Evolutionary conservation across 2,329 filamentous ascomycete genomes (phyloP).

Genomic region (Microcyclospora pomicola): DNA sequence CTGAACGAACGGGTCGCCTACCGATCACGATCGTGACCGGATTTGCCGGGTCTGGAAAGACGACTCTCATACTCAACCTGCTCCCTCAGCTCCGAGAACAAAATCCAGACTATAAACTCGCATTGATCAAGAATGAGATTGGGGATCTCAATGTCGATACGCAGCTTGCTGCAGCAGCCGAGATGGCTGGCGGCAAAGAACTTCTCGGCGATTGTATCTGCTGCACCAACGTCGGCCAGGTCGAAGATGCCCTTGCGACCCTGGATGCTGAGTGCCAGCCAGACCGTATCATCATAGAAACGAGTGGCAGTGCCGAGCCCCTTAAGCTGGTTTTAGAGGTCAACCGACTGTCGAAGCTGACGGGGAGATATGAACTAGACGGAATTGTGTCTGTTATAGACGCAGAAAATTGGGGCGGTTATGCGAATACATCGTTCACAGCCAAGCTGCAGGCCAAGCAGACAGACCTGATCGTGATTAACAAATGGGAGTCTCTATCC

Average conservation of each 20-base stretch:
- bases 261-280: conserved; percentile 49
- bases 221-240: conserved; percentile 91
- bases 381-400: conserved; percentile 84
- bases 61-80: conserved; percentile 86
- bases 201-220: conserved; percentile 96
- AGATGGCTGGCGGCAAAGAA: conserved; percentile 82
- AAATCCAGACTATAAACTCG: conserved; percentile 76
- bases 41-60: conserved; percentile 93
- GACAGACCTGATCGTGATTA: conserved; percentile 81
- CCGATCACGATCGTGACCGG: conserved; percentile 92
- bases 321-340: conserved; percentile 85
- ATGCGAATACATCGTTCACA: conserved; percentile 81
- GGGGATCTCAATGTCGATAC: conserved; percentile 89
- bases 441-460: conserved; percentile 78
- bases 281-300: conserved; percentile 88
- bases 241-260: conserved; percentile 65
- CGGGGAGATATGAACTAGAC: conserved; percentile 59
- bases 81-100: conserved; percentile 82
- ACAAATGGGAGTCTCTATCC: conserved; percentile 73
- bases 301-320: conserved; percentile 67
- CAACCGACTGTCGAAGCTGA: conserved; percentile 61
- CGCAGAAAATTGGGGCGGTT: conserved; percentile 89
- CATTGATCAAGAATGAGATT: conserved; percentile 95
- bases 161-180: conserved; percentile 67
- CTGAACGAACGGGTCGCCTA: conserved; percentile 30